Conservation (phyloP, 441 rosid species). For the Syzygium malaccense region DNA sequence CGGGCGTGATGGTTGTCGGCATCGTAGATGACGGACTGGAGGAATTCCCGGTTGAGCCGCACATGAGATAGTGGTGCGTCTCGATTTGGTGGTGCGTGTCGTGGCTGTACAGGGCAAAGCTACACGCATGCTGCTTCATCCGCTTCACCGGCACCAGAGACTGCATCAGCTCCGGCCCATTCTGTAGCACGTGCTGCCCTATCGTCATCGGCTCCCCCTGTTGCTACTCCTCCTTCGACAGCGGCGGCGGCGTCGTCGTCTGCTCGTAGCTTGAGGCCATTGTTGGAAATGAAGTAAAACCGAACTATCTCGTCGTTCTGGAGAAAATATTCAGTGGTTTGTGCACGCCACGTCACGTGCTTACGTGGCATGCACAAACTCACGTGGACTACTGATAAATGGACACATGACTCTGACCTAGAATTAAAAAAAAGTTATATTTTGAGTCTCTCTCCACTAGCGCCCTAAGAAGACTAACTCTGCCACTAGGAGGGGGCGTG, state of each 20-base stretch:
- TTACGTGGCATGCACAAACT: too few relatives aligned
- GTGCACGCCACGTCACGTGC: too few relatives aligned
- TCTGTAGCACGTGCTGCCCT: conserved; percentile 37
- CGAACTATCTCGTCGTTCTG: not conserved
- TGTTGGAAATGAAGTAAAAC: not conserved
- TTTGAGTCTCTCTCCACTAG: too few relatives aligned
- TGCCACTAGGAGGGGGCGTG: too few relatives aligned
- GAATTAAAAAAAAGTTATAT: too few relatives aligned
- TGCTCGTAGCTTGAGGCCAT: conserved; percentile 46
- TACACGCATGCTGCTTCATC: conserved; percentile 49
- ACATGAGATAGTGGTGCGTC: conserved; percentile 50
- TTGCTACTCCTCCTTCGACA: conserved; percentile 10
- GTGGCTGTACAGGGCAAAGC: conserved; percentile 53
- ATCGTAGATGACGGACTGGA: conserved; percentile 57
- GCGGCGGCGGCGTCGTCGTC: conserved; percentile 26
- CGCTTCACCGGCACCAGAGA: conserved; percentile 44
- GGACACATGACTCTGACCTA: too few relatives aligned
- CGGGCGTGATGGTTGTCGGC: conserved; percentile 36
- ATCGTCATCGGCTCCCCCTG: conserved; percentile 40
- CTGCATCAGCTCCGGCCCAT: conserved; percentile 49
- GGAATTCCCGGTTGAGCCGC: conserved; percentile 56
- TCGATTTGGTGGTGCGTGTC: conserved; percentile 55
- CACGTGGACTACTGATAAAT: too few relatives aligned
- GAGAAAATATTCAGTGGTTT: too few relatives aligned
- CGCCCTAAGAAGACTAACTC: too few relatives aligned